phyloP scores from a whole-genome alignment of 2,329 filamentous ascomycete species.

The Calonectria hongkongensis region DNA sequence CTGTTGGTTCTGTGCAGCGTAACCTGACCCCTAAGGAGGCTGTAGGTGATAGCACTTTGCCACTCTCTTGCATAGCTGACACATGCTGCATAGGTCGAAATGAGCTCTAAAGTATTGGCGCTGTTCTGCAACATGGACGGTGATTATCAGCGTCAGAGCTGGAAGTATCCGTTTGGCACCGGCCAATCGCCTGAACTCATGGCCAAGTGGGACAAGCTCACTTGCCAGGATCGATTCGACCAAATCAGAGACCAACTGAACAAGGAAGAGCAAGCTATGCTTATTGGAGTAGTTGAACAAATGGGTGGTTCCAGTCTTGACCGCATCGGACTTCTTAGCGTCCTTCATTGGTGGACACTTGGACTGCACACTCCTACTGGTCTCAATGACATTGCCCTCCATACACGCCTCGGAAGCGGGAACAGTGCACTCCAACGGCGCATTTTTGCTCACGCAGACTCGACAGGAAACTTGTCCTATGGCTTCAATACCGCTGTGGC shows the following conservation, averaged over 20 bases:
- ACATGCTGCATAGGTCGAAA: neutral
- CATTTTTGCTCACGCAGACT: conserved; percentile 32
- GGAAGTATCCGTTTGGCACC: conserved; percentile 42
- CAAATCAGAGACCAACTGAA: conserved; percentile 56
- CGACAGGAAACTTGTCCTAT: conserved; percentile 35
- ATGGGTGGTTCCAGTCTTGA: conserved; percentile 30
- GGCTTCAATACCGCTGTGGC: conserved; percentile 20
- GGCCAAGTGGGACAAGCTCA: conserved; percentile 52
- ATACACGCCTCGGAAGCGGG: conserved; percentile 31
- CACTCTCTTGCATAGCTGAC: neutral
- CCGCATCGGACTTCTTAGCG: conserved; percentile 24
- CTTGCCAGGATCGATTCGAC: conserved; percentile 52
- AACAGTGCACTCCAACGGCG: conserved; percentile 34
- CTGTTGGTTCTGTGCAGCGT: conserved; percentile 5
- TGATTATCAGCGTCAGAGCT: conserved; percentile 25
- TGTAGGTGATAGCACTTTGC: neutral
- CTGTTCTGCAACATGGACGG: conserved; percentile 50
- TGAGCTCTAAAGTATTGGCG: conserved; percentile 11
- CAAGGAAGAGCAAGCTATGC: conserved; percentile 31
- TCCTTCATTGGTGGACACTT: conserved; percentile 36
- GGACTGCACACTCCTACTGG: conserved; percentile 24
- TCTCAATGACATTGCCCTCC: conserved; percentile 36
- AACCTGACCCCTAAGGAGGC: conserved; percentile 32
- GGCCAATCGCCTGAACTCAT: conserved; percentile 49
- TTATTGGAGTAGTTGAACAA: conserved; percentile 22